Percentiles rank a stretch among this genome's conserved stretches.
Conservation (phyloP, 208 protist genomes). For the Herpetomonas samuelpessoai region DNA sequence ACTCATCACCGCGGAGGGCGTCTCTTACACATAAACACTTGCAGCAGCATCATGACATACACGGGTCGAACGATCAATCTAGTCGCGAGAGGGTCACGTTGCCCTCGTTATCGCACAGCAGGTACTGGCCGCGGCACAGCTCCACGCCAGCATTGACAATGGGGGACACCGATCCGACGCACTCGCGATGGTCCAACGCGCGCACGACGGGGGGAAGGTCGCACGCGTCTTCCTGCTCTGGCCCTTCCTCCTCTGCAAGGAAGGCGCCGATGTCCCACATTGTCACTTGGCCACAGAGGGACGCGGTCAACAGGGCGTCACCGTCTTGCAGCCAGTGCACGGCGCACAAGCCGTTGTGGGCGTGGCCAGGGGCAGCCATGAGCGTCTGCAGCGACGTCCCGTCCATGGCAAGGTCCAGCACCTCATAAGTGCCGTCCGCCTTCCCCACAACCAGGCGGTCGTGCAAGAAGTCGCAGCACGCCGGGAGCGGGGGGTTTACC, state of each 20-base stretch:
- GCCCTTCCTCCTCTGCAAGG: conserved; percentile 12
- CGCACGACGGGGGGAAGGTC: conserved; percentile 44
- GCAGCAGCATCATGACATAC: no score
- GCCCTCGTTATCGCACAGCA: conserved; percentile 5
- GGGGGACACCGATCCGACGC: conserved; percentile 10
- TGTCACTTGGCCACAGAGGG: conserved; percentile 73
- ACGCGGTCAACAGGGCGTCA: conserved; percentile 52
- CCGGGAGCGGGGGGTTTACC: conserved; percentile 75
- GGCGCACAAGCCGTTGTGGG: conserved; percentile 58
- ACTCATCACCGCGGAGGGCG: no score
- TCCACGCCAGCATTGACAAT: conserved; percentile 44
- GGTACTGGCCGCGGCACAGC: conserved; percentile 1
- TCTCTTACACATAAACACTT: no score
- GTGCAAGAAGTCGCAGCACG: conserved; percentile 32
- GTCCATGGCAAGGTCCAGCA: conserved; percentile 31
- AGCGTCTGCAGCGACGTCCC: conserved; percentile 18
- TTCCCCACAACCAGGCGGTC: conserved; percentile 39
- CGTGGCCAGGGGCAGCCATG: conserved; percentile 52
- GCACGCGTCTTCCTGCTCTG: conserved; percentile 26
- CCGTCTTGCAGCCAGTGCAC: conserved; percentile 37
- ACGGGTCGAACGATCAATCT: no score
- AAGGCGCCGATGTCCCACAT: conserved; percentile 56
- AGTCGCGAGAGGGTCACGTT: no score
- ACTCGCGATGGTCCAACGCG: conserved; percentile 51
- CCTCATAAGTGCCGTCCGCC: conserved; percentile 66